phyloP scores from a whole-genome alignment of 768 basidiomycete species.

The Pluteus cervinus region DNA sequence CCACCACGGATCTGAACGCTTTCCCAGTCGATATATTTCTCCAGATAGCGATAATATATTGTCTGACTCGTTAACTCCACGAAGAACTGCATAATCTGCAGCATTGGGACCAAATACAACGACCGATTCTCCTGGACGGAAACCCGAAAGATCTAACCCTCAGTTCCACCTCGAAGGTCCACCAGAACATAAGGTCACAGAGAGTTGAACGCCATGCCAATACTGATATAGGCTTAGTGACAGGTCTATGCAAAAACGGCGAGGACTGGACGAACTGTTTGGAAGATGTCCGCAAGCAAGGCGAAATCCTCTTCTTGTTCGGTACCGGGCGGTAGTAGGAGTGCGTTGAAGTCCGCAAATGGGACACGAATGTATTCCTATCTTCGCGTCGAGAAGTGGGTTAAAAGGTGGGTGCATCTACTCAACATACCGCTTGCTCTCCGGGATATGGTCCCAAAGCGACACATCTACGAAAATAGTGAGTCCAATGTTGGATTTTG shows the following conservation, averaged over 20 bases:
- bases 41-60: too few relatives aligned
- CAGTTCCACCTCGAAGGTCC: background rate
- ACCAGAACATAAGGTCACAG: slow-evolving; percentile 21
- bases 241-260: background rate
- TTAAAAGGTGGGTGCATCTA: too few relatives aligned
- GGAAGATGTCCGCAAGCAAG: slow-evolving; percentile 49
- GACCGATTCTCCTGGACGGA: slow-evolving; percentile 45
- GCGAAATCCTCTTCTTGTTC: slow-evolving; percentile 53
- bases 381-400: background rate
- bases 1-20: too few relatives aligned
- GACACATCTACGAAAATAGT: slow-evolving; percentile 35
- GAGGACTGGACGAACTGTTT: slow-evolving; percentile 42
- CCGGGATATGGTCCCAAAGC: slow-evolving; percentile 52
- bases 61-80: too few relatives aligned
- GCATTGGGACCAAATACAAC: slow-evolving; percentile 54
- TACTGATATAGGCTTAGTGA: slow-evolving; percentile 21
- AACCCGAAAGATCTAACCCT: slow-evolving; percentile 27
- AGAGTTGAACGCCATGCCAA: slow-evolving; percentile 47
- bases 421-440: slow-evolving; percentile 43
- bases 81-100: slow-evolving; percentile 45
- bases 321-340: slow-evolving; percentile 49
- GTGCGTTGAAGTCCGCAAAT: slow-evolving; percentile 51
- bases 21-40: too few relatives aligned
- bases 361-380: slow-evolving; percentile 54
- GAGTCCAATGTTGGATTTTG: too few relatives aligned